Evolutionary conservation across 2,329 filamentous ascomycete genomes (phyloP), one percentile per base, ranked within the genome.

Genomic region (Parasarocladium wereldwijsianum): DNA sequence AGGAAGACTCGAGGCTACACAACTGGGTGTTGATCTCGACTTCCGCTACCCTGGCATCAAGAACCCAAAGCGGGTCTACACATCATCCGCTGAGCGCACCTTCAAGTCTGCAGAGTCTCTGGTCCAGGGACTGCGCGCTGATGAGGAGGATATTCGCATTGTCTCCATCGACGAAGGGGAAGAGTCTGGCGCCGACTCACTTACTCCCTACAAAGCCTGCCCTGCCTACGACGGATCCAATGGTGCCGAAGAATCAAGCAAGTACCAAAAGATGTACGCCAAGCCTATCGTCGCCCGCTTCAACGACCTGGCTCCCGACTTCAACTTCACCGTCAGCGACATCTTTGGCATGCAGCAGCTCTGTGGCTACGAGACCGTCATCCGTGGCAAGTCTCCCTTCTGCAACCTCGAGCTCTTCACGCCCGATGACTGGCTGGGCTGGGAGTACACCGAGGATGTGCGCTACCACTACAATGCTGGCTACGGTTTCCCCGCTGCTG

Each of bases 191-290:
- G 73, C 72, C 7, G 57, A 77, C 42, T 60, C 52, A 26, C 48
- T 77, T 38, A 78, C 74, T 1, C 71, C 73, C 0, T 77, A 79
- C 50, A 66, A 70, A 44, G 62, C 62, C 22, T 80, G 75, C 40
- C 69, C 71, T 9, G 68, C 63, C 9, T 80, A 76, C 47, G 70
- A 63, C 25, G 60, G 60, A 2, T 64, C 64, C 3, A 55, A 58
- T 3, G 72, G 72, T 3, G 67, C 64, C 39, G 52, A 71, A 4
- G 62, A 76, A 47, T 61, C 62, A 0, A 40, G 51, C 8, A 47
- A 54, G 31, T 71, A 61, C 44, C 51, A 64, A 34, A 45, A 68
- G 14, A 58, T 50, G 17, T 80, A 76, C 50, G 70, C 72, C 0
- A 60, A 56, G 27, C 67, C 72, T 3, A 73, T 78, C 31, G 54